Conservation (phyloP, 2,329 filamentous ascomycete genomes). For the Aspergillus caelatus region DNA sequence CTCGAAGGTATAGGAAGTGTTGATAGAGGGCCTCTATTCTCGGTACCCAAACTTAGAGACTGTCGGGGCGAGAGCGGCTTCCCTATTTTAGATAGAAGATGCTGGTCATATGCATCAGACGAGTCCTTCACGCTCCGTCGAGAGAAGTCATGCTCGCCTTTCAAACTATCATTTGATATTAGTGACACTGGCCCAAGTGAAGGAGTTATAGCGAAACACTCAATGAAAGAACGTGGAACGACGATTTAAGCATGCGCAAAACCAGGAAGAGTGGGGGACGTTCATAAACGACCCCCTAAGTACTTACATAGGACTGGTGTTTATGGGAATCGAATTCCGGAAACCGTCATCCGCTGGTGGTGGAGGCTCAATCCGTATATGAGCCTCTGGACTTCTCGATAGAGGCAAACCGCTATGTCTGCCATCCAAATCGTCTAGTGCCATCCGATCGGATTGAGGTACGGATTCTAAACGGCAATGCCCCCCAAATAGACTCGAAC, state of each 20-base stretch:
- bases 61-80: constrained; percentile 59
- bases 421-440: constrained; percentile 39
- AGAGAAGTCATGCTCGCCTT: constrained; percentile 63
- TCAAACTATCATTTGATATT: constrained; percentile 47
- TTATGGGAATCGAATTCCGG: constrained; percentile 34
- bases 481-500: constrained; percentile 55
- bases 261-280: background rate
- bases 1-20: constrained; percentile 39
- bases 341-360: constrained; percentile 36
- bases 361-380: constrained; percentile 40
- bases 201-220: background rate
- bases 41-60: constrained; percentile 36
- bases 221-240: background rate
- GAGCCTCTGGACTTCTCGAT: constrained; percentile 37
- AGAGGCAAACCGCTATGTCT: constrained; percentile 31
- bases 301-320: constrained; percentile 38
- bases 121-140: constrained; percentile 60
- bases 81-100: constrained; percentile 64
- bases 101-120: constrained; percentile 65
- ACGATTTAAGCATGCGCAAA: background rate
- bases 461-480: constrained; percentile 41
- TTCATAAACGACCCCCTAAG: background rate
- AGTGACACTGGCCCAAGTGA: background rate
- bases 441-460: constrained; percentile 39
- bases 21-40: constrained; percentile 32